phyloP scores from a whole-genome alignment of 176 grass and related monocot genomes.

The Oryza punctata region DNA sequence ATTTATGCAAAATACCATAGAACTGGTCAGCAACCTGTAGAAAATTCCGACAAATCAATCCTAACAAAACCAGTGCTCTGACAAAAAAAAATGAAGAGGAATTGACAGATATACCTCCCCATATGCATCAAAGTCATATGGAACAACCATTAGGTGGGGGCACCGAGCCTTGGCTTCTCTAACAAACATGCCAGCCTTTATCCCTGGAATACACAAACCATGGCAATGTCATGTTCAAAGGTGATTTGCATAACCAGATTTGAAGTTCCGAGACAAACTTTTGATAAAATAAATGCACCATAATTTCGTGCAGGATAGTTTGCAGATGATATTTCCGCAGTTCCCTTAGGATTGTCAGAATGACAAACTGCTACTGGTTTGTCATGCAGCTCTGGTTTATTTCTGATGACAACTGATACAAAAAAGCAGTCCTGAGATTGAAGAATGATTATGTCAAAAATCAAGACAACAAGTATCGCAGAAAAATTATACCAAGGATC shows the following conservation, averaged over 20 bases:
- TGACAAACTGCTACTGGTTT: constrained; percentile 96
- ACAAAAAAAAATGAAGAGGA: not conserved
- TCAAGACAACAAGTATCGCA: constrained; percentile 26
- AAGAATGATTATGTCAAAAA: constrained; percentile 34
- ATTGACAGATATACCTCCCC: constrained; percentile 63
- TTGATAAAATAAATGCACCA: constrained; percentile 56
- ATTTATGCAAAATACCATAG: constrained; percentile 89
- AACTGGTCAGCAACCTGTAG: constrained; percentile 93
- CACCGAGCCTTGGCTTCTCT: constrained; percentile 88
- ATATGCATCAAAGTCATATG: constrained; percentile 90
- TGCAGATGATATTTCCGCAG: constrained; percentile 94
- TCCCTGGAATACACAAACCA: constrained; percentile 58
- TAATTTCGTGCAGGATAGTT: constrained; percentile 88
- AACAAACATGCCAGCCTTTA: constrained; percentile 94
- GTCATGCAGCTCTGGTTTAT: constrained; percentile 73
- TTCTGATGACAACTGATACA: constrained; percentile 87
- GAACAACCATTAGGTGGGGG: constrained; percentile 71
- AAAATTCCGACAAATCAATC: constrained; percentile 27
- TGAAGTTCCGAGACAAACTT: not conserved
- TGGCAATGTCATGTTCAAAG: constrained; percentile 18
- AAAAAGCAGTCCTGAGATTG: constrained; percentile 85
- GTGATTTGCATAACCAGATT: constrained; percentile 23
- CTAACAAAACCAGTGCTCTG: constrained; percentile 18
- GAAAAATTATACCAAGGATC: constrained; percentile 37
- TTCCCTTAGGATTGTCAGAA: constrained; percentile 91